Evolutionary conservation across 129 eudicot genomes (phyloP).

Genomic region (Mikania micrantha): DNA sequence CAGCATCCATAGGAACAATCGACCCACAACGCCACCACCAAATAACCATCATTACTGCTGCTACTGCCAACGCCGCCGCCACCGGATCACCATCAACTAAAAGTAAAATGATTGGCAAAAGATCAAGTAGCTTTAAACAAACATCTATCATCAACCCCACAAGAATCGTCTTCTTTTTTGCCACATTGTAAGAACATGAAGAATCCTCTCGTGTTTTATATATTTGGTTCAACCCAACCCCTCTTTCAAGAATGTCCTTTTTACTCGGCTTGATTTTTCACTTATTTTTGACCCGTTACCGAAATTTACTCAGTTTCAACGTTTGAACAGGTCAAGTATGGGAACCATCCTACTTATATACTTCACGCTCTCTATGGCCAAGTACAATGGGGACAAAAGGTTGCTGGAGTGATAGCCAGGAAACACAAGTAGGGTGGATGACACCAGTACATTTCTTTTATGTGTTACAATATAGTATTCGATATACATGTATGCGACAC

Average conservation of each 20-base stretch:
- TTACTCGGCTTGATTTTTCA: no score
- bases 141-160: constrained; percentile 49
- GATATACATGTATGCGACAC: not conserved
- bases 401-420: constrained; percentile 8
- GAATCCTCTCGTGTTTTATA: no score
- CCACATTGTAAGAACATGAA: constrained; percentile 72
- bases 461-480: not conserved
- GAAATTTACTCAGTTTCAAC: no score
- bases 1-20: constrained; percentile 25
- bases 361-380: constrained; percentile 59
- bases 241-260: no score
- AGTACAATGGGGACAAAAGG: constrained; percentile 31
- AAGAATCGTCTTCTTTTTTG: constrained; percentile 71
- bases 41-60: constrained; percentile 42
- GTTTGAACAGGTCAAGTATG: constrained; percentile 71
- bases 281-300: no score
- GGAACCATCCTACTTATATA: constrained; percentile 78
- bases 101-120: constrained; percentile 29
- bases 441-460: not conserved
- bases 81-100: constrained; percentile 25
- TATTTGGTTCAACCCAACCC: no score
- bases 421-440: not conserved
- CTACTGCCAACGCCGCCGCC: not conserved
- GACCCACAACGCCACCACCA: constrained; percentile 56
- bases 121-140: constrained; percentile 53